Percentiles rank a stretch among this genome's conserved stretches.
These are phyloP conservation scores for Diaporthe sp. DNA, from an alignment of 2,329 filamentous ascomycete species.

Conservation along the genomic window DNA sequence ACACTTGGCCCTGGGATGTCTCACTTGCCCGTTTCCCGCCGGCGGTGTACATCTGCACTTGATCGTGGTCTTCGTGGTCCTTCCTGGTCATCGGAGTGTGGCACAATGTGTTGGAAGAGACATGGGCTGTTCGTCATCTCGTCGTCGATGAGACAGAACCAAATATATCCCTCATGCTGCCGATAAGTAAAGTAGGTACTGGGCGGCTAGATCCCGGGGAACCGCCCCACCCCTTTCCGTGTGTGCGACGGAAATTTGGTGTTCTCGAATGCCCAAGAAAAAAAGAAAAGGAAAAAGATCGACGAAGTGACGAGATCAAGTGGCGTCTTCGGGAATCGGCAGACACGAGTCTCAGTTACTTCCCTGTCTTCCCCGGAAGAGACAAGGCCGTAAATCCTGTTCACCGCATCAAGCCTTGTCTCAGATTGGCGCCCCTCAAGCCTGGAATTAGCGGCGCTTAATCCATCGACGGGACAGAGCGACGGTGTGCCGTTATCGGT, in stretches of 20 bases:
- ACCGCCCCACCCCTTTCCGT: neutral
- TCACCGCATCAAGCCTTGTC: constrained; percentile 27
- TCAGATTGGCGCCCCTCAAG: neutral
- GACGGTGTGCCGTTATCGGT: neutral
- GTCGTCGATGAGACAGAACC: neutral
- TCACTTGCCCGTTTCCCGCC: neutral
- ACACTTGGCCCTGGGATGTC: constrained; percentile 16
- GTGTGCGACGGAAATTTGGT: constrained; percentile 1
- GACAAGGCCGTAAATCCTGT: constrained; percentile 4
- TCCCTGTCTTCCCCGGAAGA: neutral
- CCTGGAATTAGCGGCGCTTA: neutral
- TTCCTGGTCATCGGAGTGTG: neutral
- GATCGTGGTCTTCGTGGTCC: neutral
- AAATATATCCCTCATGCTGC: neutral
- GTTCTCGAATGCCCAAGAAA: neutral
- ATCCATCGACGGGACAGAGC: neutral
- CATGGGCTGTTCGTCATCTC: neutral
- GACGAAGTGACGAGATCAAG: neutral
- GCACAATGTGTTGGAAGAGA: neutral
- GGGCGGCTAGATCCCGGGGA: neutral
- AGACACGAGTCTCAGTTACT: constrained; percentile 26
- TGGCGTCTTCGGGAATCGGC: constrained; percentile 23
- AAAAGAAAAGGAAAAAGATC: neutral
- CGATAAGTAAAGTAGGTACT: neutral
- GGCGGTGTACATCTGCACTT: neutral